Evolutionary conservation across 768 basidiomycete species (phyloP), one percentile per base, ranked within the genome.

Genomic region (Guyanaporus albipodus): DNA sequence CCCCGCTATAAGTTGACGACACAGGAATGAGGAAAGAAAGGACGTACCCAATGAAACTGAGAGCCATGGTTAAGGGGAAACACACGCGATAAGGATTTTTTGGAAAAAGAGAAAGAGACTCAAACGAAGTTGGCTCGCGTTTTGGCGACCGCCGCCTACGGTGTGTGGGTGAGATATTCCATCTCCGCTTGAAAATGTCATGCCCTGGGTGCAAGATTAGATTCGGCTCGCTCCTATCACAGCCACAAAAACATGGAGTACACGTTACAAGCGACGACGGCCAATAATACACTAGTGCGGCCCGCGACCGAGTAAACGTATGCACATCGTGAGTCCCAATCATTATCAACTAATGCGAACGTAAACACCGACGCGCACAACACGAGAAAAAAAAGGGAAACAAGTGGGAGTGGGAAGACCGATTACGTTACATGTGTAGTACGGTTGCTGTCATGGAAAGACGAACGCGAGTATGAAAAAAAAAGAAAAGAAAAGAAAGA

Each of bases 1-100:
- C 39, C 42, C 24, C 43, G 31, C 64, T 42, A 65, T 49, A n/a
- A n/a, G n/a, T n/a, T 23, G 41, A 46, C 35, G 34, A 26, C 19
- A 6, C 3, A 5, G 5, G 6, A n/a, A 35, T 28, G 11, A 11
- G 18, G 3, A 28, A 23, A 15, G 17, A 0, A 22, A 24, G 8
- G 15, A 65, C 74, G 35, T 56, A 85, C 85, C 85, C 85, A 55
- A 87, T 86, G 60, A 85, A 87, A 71, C 80, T 85, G 50, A 78
- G 75, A 54, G 85, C 83, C 83, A 86, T 86, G 57, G 54, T 67
- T 37, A 48, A 45, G 31, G 19, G 45, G 34, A 54, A 56, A 48
- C 46, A 22, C 37, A 36, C n/a, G n/a, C n/a, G n/a, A n/a, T n/a
- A n/a, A n/a, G n/a, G n/a, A n/a, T n/a, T n/a, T n/a, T n/a, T n/a